These are phyloP conservation scores for Saccharomycopsis fodiens DNA, from an alignment of 805 yeast species.

Conservation along the genomic window DNA sequence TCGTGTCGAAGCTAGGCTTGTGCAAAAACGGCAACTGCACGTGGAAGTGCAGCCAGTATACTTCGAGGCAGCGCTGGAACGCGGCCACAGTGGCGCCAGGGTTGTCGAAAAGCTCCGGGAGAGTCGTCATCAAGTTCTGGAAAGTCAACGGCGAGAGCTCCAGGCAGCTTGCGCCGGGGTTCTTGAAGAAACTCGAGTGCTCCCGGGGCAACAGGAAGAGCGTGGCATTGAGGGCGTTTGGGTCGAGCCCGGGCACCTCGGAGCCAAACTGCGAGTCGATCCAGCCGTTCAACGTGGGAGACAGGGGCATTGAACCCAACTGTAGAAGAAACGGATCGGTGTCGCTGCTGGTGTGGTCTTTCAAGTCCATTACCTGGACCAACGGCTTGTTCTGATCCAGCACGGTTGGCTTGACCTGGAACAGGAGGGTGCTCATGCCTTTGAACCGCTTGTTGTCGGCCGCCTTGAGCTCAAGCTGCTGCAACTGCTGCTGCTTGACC, in stretches of 20 bases:
- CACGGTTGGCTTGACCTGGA: constrained; percentile 4
- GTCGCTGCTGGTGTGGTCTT: neutral
- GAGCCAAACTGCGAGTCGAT: neutral
- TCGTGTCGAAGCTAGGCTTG: constrained; percentile 41
- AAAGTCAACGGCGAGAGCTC: constrained; percentile 25
- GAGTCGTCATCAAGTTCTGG: constrained; percentile 10
- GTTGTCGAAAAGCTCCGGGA: neutral
- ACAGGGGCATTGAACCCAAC: neutral
- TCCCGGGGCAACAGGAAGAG: neutral
- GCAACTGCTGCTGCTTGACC: constrained; percentile 23
- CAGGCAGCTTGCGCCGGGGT: neutral
- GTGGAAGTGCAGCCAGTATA: constrained; percentile 50
- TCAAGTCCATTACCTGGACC: neutral
- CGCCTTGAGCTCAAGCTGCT: constrained; percentile 22
- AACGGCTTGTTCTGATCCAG: neutral
- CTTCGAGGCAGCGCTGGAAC: constrained; percentile 24
- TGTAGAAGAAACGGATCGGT: neutral
- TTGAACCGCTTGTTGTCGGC: constrained; percentile 11
- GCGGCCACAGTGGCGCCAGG: constrained; percentile 7
- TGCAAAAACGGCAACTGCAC: constrained; percentile 45
- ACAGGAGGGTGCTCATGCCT: constrained; percentile 19
- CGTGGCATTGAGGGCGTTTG: neutral
- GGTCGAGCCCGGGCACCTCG: neutral
- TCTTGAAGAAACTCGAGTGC: neutral
- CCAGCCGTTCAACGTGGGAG: neutral